Evolutionary conservation across 345 rosid species (phyloP), one percentile per base, ranked within the genome.

Genomic region (Luvunga scandens): DNA sequence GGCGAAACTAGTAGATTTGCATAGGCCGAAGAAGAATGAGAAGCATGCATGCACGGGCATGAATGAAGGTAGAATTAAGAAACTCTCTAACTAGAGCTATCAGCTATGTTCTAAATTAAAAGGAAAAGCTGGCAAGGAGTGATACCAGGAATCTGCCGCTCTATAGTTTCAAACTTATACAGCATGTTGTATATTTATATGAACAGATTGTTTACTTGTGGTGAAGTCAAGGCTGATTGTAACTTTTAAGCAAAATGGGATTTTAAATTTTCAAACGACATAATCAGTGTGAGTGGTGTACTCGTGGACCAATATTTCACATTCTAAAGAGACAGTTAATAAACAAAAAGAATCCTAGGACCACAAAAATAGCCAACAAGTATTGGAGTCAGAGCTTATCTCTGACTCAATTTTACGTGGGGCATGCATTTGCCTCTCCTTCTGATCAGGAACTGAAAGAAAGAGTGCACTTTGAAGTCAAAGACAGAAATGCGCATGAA

Each of bases 401-500:
- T 55, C 63, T 69, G 71, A 75, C 74, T 39, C 48, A n/a, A 24
- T 68, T 33, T 78, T 78, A 78, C 39, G 22, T 75, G 67, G 77
- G 50, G 0, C 50, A 45, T 3, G 57, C 73, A 62, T 38, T 72
- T 28, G 63, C 56, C 28, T 19, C 39, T 65, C 24, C 34, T 48
- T 16, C 50, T 53, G n/a, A 62, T 38, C 5, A 59, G 14, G 72
- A 28, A 10, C 30, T 79, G 69, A 72, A 50, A 22, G 68, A 76
- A 53, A 18, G 74, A 6, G 18, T 63, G 66, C n/a, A 6, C 19
- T 78, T n/a, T 73, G 31, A 77, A 80, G 83, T 80, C 82, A 78
- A 80, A 75, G 67, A 59, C 55, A 22, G 36, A 78, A 66, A 75
- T 55, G 70, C 81, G 84, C 86, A 75, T 78, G 82, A 78, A 56